Percentiles rank a stretch among this genome's conserved stretches.
phyloP scores from a whole-genome alignment of 371 early-diverging fungal species.

The Circinella umbellata region DNA sequence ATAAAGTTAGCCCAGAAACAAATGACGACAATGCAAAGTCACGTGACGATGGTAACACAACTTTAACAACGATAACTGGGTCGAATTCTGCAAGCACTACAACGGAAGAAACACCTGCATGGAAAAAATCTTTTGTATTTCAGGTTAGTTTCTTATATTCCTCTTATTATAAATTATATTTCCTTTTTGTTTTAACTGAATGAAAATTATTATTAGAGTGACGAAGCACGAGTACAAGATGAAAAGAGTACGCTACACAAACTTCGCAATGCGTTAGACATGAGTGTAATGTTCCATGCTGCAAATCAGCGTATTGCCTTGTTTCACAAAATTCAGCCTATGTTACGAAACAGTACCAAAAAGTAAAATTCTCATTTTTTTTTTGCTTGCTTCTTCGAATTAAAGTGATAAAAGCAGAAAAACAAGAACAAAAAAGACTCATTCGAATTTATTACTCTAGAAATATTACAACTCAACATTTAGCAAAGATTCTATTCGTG shows the following conservation, averaged over 20 bases:
- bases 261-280: constrained; percentile 39
- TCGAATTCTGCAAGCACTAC: neutral
- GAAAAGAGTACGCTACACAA: constrained; percentile 32
- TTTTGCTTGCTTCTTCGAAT: too few species aligned
- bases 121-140: constrained; percentile 1
- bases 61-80: neutral
- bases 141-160: neutral
- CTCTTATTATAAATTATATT: too few species aligned
- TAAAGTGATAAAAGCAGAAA: too few species aligned
- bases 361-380: constrained; percentile 12
- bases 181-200: neutral
- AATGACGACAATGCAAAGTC: neutral
- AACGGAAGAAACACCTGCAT: constrained; percentile 1
- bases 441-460: neutral
- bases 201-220: constrained; percentile 15
- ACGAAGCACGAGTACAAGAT: constrained; percentile 34
- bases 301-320: constrained; percentile 35
- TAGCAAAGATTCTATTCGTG: constrained; percentile 37
- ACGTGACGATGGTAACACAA: neutral
- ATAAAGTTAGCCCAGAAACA: neutral
- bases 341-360: constrained; percentile 35
- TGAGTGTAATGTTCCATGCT: constrained; percentile 39
- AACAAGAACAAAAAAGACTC: too few species aligned
- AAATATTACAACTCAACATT: constrained; percentile 32
- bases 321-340: constrained; percentile 42